Base-by-base conservation (phyloP, 805 yeast genomes). In the Hanseniaspora clermontiae region DNA sequence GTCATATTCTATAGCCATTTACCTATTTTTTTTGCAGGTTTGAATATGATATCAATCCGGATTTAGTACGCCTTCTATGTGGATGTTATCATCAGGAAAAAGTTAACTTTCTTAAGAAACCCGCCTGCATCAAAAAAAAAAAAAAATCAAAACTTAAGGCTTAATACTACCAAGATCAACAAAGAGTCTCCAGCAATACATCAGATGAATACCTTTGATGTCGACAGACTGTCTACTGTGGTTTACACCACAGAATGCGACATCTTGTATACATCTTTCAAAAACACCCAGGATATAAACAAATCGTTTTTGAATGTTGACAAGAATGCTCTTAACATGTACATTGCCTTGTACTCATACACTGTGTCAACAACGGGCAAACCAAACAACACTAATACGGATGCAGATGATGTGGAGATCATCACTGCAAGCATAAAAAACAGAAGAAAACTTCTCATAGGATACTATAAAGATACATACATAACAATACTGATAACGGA, bases 231-330 rank as follows among this genome's bases (percentile, higher is more conserved):
- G n/a, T 51, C 55, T 5, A 34, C 55, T 8, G 56, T 52, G 14
- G 32, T 52, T 2, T 52, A 43, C 34, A 37, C 36, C 11, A 14
- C 39, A 27, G 36, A 38, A 1, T 45, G 50, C n/a, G 36, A 52
- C 12, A 45, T 52, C 6, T 3, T 42, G n/a, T 52, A 52, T 42
- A 52, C 56, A 29, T 52, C 56, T 5, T 45, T 52, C 31, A 45
- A 37, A 36, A 24, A 37, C 17, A 37, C 43, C 7, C 43, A 45
- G 14, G 38, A 52, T 11, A 43, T 52, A 40, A 29, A 47, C n/a
- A 12, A 24, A 19, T 34, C 56, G 8, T 52, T 52, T 29, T n/a
- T 52, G 14, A 52, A 52, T 38, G 40, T 52, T 45, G 56, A 52
- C 31, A 52, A 37, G 27, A 52, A 52, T 34, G 56, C 56, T 9